Base-by-base conservation (phyloP, 2,329 filamentous ascomycete genomes). In the Fusarium humuli region DNA sequence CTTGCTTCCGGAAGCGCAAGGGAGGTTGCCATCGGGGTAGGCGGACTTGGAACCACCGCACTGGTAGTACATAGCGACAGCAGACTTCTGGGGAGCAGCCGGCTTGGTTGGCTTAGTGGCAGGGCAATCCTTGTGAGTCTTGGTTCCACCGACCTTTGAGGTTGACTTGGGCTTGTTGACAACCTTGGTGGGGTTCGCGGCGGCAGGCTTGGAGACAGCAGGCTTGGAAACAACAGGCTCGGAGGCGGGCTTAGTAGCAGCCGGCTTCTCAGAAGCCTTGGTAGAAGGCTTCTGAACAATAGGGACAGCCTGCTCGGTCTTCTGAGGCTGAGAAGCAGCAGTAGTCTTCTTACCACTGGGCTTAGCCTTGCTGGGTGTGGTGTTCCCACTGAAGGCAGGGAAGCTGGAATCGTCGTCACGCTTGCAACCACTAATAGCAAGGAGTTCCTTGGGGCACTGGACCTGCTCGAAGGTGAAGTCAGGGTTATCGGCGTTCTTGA, bases 401-500 rank as follows among this genome's bases (percentile, higher is more conserved):
- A 76, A 79, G 45, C 57, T 69, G 2, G 57, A 64, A 56, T 80
- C 79, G 25, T 79, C 76, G 14, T 75, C 44, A 56, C 79, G 76
- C 52, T 62, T 72, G 63, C 81, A 83, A 42, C 80, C 80, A 22
- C 77, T 79, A 59, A 81, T 78, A 56, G 78, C 76, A 40, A 80
- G 84, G 60, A 89, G 72, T 45, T 79, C 83, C 37, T 81, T 77
- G 16, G 86, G 87, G 77, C 87, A 89, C 66, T 83, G 80, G 14
- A 90, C 87, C 77, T 86, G 82, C 77, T 82, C 79, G 78, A 87
- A 90, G 57, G 78, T 81, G 57, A 90, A 84, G 29, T 73, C 73
- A 9, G 87, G 87, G 79, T 89, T 90, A 75, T 89, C 85, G 50
- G 87, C 83, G 66, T 84, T 84, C 69, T 81, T 74, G 79, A 90